A percentile compares a stretch with the other conserved stretches of the same genome.
Conservation (phyloP, 306 rosid genomes). For the Begonia peltatifolia region DNA sequence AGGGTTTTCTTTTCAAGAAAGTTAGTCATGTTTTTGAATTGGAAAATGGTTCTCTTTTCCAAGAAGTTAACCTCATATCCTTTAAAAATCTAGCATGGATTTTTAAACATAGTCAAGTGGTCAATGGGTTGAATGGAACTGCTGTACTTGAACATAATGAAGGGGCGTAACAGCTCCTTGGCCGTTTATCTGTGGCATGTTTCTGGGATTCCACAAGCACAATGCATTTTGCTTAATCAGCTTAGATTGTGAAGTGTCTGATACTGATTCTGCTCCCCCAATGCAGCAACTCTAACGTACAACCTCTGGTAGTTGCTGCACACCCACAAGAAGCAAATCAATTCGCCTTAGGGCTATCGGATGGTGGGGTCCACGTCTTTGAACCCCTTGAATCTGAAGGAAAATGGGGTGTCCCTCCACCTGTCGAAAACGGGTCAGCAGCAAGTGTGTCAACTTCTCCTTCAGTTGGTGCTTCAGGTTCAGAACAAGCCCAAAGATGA, state of each 20-base stretch:
- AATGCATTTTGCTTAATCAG: too few species aligned
- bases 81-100: too few species aligned
- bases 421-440: slow-evolving; percentile 75
- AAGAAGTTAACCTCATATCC: too few species aligned
- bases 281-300: slow-evolving; percentile 45
- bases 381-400: slow-evolving; percentile 93
- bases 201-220: too few species aligned
- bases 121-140: too few species aligned
- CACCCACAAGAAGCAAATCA: slow-evolving; percentile 92
- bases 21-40: too few species aligned
- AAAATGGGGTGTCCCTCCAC: slow-evolving; percentile 86
- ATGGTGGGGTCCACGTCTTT: slow-evolving; percentile 84
- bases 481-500: slow-evolving; percentile 79
- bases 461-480: slow-evolving; percentile 63
- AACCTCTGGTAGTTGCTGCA: slow-evolving; percentile 79
- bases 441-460: slow-evolving; percentile 38
- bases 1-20: too few species aligned
- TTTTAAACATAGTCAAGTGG: too few species aligned
- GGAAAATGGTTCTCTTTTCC: too few species aligned
- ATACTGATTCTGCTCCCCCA: slow-evolving; percentile 1
- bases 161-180: too few species aligned
- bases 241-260: background rate
- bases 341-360: slow-evolving; percentile 82
- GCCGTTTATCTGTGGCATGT: too few species aligned
- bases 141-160: too few species aligned